These are phyloP conservation scores for Amanita thiersii DNA, from an alignment of 768 basidiomycete genomes.

Conservation along the genomic window DNA sequence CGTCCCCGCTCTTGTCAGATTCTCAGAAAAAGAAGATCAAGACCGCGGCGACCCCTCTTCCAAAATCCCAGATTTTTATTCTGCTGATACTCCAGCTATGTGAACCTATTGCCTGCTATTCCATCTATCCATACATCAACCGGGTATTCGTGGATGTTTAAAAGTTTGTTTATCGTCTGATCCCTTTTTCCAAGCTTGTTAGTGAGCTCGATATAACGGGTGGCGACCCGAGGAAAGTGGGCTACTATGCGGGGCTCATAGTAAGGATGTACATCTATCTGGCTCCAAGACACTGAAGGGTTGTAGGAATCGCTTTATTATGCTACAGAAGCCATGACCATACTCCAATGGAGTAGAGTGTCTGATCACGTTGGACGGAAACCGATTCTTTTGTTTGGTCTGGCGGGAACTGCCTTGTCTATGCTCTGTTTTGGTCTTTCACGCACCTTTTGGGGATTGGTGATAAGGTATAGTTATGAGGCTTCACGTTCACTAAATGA, in stretches of 20 bases:
- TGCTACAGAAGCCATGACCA: constrained; percentile 36
- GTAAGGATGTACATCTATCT: constrained; percentile 12
- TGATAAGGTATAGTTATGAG: constrained; percentile 14
- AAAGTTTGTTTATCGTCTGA: neutral
- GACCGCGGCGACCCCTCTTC: constrained; percentile 26
- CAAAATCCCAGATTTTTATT: constrained; percentile 33
- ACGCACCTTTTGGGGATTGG: constrained; percentile 25
- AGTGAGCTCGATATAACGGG: constrained; percentile 39
- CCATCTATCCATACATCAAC: constrained; percentile 49
- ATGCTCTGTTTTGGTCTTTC: constrained; percentile 36
- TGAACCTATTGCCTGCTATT: constrained; percentile 38
- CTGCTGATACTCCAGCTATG: constrained; percentile 31
- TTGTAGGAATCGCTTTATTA: constrained; percentile 56
- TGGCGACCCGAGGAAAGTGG: constrained; percentile 42
- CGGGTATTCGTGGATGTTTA: constrained; percentile 26
- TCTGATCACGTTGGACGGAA: constrained; percentile 35
- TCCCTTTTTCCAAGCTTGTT: constrained; percentile 29
- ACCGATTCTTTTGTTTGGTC: constrained; percentile 34
- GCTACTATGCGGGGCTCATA: constrained; percentile 49
- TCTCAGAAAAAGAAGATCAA: too few relatives aligned
- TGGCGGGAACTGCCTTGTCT: constrained; percentile 28
- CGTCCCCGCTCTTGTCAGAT: too few relatives aligned
- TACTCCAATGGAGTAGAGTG: constrained; percentile 36
- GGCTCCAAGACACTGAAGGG: neutral
- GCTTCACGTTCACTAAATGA: constrained; percentile 5